A percentile compares a stretch with the other conserved stretches of the same genome.
These are phyloP conservation scores for Taphrina flavorubra DNA, from an alignment of 1,139 yeast species.

Conservation along the genomic window DNA sequence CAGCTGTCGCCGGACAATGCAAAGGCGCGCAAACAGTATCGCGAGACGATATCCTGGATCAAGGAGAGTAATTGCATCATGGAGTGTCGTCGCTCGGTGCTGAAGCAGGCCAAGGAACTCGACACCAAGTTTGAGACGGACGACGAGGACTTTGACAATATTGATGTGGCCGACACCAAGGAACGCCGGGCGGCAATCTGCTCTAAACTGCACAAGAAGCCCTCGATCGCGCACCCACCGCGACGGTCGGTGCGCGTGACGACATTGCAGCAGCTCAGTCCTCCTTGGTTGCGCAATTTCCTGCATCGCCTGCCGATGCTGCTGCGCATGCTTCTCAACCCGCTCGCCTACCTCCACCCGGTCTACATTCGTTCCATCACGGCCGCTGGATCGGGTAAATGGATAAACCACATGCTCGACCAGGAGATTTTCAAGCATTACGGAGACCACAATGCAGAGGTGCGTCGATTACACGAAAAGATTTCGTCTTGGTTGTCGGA, in stretches of 20 bases:
- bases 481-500: slow-evolving; percentile 27
- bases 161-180: slow-evolving; percentile 20
- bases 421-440: slow-evolving; percentile 34
- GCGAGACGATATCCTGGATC: slow-evolving; percentile 24
- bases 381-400: slow-evolving; percentile 36
- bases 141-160: slow-evolving; percentile 8
- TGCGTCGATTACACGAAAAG: slow-evolving; percentile 22
- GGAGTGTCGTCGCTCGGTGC: slow-evolving; percentile 10
- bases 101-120: background rate
- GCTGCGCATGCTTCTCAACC: slow-evolving; percentile 26
- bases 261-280: slow-evolving; percentile 32
- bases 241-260: slow-evolving; percentile 28
- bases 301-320: slow-evolving; percentile 38
- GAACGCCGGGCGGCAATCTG: slow-evolving; percentile 37
- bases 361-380: slow-evolving; percentile 35
- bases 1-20: slow-evolving; percentile 30
- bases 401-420: slow-evolving; percentile 33
- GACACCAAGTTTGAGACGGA: slow-evolving; percentile 16
- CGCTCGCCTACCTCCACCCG: slow-evolving; percentile 31
- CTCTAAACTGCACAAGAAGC: slow-evolving; percentile 22
- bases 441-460: slow-evolving; percentile 22
- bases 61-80: slow-evolving; percentile 25
- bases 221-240: slow-evolving; percentile 36
- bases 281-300: slow-evolving; percentile 33
- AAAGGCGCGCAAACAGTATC: slow-evolving; percentile 23